Conservation (phyloP, 2,329 filamentous ascomycete genomes). For the Monosporascus sp. region DNA sequence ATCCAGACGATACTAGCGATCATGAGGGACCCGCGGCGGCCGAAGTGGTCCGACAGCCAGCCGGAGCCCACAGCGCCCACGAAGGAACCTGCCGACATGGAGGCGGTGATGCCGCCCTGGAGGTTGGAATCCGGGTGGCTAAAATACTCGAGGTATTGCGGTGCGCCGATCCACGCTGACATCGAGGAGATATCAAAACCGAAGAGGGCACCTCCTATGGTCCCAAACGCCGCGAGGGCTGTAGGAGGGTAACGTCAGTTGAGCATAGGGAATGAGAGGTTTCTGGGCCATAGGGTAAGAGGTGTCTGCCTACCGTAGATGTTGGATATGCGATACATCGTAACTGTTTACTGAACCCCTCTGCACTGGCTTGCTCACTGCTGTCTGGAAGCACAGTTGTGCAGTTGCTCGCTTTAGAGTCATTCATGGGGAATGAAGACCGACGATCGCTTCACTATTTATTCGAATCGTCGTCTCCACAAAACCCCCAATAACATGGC, state of each 20-base stretch:
- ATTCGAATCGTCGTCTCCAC: neutral
- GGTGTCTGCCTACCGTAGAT: slow-evolving; percentile 1
- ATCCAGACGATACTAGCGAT: slow-evolving; percentile 39
- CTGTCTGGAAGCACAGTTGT: neutral
- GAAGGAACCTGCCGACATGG: slow-evolving; percentile 44
- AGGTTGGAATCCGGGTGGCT: slow-evolving; percentile 36
- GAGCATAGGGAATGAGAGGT: neutral
- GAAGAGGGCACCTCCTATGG: slow-evolving; percentile 35
- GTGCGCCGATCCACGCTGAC: slow-evolving; percentile 43
- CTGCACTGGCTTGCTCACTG: neutral
- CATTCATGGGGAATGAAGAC: too few relatives aligned
- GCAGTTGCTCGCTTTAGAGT: neutral
- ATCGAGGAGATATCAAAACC: slow-evolving; percentile 23
- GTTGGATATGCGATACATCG: slow-evolving; percentile 4
- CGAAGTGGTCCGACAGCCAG: slow-evolving; percentile 38
- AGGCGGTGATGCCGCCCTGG: slow-evolving; percentile 44
- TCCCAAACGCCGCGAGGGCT: slow-evolving; percentile 14
- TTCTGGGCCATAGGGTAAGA: neutral
- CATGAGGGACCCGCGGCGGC: slow-evolving; percentile 34
- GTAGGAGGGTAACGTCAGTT: neutral
- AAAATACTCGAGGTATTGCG: slow-evolving; percentile 45
- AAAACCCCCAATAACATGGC: neutral
- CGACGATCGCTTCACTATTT: neutral
- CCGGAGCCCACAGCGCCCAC: slow-evolving; percentile 40
- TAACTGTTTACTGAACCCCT: neutral